Evolutionary conservation across 2,329 filamentous ascomycete genomes (phyloP).

Genomic region (Fusarium luffae): DNA sequence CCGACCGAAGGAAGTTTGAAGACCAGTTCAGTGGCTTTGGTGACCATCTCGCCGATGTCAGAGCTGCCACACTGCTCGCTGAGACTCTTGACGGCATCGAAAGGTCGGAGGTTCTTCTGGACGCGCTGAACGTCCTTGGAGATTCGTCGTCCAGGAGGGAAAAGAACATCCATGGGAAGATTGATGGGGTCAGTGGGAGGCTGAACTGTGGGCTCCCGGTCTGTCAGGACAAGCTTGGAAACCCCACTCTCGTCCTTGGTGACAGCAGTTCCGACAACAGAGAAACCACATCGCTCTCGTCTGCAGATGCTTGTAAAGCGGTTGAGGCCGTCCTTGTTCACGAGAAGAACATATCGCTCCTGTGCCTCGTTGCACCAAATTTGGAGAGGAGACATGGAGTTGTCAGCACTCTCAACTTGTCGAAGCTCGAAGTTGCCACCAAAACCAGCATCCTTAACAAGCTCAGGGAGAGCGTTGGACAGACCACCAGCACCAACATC

Average conservation of each 20-base stretch:
- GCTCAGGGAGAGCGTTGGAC: conserved; percentile 76
- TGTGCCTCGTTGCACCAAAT: conserved; percentile 99
- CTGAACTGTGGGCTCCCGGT: conserved; percentile 79
- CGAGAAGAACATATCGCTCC: conserved; percentile 92
- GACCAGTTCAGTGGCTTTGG: conserved; percentile 80
- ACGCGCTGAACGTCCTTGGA: conserved; percentile 45
- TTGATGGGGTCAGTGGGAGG: conserved; percentile 78
- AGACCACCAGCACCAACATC: conserved; percentile 93
- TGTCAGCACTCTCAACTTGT: conserved; percentile 90
- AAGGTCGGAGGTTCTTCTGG: conserved; percentile 70
- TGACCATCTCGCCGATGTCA: conserved; percentile 49
- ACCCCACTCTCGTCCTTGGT: conserved; percentile 70
- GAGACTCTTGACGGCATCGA: conserved; percentile 76
- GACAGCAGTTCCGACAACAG: conserved; percentile 84
- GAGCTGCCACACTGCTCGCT: conserved; percentile 69
- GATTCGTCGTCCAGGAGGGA: conserved; percentile 70
- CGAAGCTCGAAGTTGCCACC: conserved; percentile 95
- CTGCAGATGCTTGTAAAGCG: conserved; percentile 76
- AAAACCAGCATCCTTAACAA: conserved; percentile 90
- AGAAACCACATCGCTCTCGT: conserved; percentile 91
- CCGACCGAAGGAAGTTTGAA: conserved; percentile 88
- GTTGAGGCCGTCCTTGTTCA: conserved; percentile 84
- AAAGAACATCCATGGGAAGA: conserved; percentile 87
- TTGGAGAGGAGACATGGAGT: conserved; percentile 88
- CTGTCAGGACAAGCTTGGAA: conserved; percentile 81